Percentiles rank a stretch among this genome's conserved stretches.
phyloP scores from a whole-genome alignment of 257 asterid species.

The Leonotis leonurus region DNA sequence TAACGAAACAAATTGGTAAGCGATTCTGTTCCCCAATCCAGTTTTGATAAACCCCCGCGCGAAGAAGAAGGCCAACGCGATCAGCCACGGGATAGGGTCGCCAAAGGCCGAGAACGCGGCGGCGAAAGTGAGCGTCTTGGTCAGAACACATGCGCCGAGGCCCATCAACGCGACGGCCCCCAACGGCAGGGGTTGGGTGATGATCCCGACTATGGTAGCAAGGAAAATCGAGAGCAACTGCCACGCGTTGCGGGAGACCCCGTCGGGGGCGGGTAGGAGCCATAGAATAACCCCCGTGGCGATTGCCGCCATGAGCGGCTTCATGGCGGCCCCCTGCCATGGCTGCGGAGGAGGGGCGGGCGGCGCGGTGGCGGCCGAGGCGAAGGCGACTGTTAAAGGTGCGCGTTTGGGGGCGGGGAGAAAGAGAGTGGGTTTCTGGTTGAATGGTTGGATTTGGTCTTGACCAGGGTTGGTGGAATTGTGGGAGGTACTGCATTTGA shows the following conservation, averaged over 20 bases:
- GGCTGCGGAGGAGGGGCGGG: constrained; percentile 31
- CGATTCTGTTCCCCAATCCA: constrained; percentile 87
- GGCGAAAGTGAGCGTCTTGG: constrained; percentile 80
- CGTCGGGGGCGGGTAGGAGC: constrained; percentile 77
- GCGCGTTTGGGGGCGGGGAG: constrained; percentile 16
- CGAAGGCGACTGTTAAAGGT: constrained; percentile 21
- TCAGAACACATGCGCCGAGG: constrained; percentile 75
- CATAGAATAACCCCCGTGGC: constrained; percentile 73
- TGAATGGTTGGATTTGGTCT: not conserved
- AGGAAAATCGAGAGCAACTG: constrained; percentile 74
- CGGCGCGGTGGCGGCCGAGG: constrained; percentile 21
- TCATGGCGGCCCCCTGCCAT: constrained; percentile 80
- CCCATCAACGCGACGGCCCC: constrained; percentile 95
- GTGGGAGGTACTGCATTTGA: not conserved
- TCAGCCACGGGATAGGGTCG: constrained; percentile 93
- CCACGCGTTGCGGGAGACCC: constrained; percentile 77
- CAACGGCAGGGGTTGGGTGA: constrained; percentile 82
- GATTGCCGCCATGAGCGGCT: constrained; percentile 67
- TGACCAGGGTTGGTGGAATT: not conserved
- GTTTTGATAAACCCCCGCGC: constrained; percentile 93
- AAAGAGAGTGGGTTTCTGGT: constrained; percentile 4
- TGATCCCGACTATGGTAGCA: constrained; percentile 89
- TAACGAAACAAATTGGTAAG: constrained; percentile 78
- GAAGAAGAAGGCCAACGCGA: constrained; percentile 88
- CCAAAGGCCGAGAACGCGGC: constrained; percentile 96